Percentiles rank a stretch among this genome's conserved stretches.
Conservation (phyloP, 805 yeast genomes). For the Cyberlindnera sargentensis region DNA sequence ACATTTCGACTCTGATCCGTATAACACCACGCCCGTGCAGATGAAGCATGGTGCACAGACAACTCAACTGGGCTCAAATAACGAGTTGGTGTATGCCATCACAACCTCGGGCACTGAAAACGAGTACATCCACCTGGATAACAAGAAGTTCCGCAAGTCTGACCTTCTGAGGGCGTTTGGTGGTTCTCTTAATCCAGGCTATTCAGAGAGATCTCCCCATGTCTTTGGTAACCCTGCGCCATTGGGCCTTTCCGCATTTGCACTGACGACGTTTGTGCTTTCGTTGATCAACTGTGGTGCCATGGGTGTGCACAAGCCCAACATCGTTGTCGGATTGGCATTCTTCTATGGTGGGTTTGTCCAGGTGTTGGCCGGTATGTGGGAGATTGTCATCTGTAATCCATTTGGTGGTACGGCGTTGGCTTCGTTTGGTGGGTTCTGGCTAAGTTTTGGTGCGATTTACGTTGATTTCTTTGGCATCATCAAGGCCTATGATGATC, state of each 20-base stretch:
- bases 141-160: slow-evolving; percentile 28
- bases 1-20: slow-evolving; percentile 5
- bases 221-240: slow-evolving; percentile 60
- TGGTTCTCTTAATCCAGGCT: slow-evolving; percentile 64
- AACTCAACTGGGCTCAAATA: not conserved
- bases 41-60: not conserved
- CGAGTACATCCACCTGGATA: slow-evolving; percentile 21
- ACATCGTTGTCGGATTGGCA: slow-evolving; percentile 54
- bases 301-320: slow-evolving; percentile 47
- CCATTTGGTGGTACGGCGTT: slow-evolving; percentile 53
- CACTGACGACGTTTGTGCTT: slow-evolving; percentile 55
- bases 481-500: slow-evolving; percentile 32
- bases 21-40: slow-evolving; percentile 7
- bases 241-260: slow-evolving; percentile 54
- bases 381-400: slow-evolving; percentile 58
- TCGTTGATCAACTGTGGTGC: slow-evolving; percentile 49
- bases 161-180: slow-evolving; percentile 59
- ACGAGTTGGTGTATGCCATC: slow-evolving; percentile 14
- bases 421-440: slow-evolving; percentile 45
- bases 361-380: slow-evolving; percentile 59
- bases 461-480: slow-evolving; percentile 47
- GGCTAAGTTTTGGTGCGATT: slow-evolving; percentile 62
- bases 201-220: slow-evolving; percentile 39
- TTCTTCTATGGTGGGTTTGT: slow-evolving; percentile 58
- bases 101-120: slow-evolving; percentile 22